Percentiles rank a stretch among this genome's conserved stretches.
Conservation (phyloP, 768 basidiomycete genomes). For the Asterophora lycoperdoides region DNA sequence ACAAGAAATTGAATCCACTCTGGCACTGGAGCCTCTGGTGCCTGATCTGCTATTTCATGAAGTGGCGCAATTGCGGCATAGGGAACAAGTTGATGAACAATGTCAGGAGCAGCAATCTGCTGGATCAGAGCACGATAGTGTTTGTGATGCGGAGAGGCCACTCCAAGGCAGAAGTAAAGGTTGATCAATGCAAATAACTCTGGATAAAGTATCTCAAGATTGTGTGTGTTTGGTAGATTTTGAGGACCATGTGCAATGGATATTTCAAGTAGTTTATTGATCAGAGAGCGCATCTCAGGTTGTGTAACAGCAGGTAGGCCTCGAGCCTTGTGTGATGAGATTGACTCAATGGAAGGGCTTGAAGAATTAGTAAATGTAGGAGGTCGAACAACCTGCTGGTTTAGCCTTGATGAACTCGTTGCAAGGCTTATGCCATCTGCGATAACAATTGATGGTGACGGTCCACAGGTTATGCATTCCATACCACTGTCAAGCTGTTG, state of each 20-base stretch:
- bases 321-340: too few species aligned
- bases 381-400: too few species aligned
- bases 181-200: background rate
- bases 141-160: background rate
- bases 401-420: too few species aligned
- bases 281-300: too few species aligned
- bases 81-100: background rate
- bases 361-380: too few species aligned
- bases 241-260: background rate
- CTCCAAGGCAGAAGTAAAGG: background rate
- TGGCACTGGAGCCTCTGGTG: background rate
- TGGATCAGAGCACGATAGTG: background rate
- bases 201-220: slow-evolving; percentile 1
- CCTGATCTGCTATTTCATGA: background rate
- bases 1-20: slow-evolving; percentile 1
- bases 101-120: slow-evolving; percentile 2
- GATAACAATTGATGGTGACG: too few species aligned
- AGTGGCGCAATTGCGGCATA: background rate
- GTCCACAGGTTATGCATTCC: too few species aligned
- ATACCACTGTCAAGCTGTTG: too few species aligned
- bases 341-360: too few species aligned
- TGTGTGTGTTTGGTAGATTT: background rate
- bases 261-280: too few species aligned
- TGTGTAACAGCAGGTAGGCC: too few species aligned
- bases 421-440: too few species aligned